Percentiles rank a stretch among this genome's conserved stretches.
Conservation (phyloP, 2,329 filamentous ascomycete species). For the Penicillium palitans region DNA sequence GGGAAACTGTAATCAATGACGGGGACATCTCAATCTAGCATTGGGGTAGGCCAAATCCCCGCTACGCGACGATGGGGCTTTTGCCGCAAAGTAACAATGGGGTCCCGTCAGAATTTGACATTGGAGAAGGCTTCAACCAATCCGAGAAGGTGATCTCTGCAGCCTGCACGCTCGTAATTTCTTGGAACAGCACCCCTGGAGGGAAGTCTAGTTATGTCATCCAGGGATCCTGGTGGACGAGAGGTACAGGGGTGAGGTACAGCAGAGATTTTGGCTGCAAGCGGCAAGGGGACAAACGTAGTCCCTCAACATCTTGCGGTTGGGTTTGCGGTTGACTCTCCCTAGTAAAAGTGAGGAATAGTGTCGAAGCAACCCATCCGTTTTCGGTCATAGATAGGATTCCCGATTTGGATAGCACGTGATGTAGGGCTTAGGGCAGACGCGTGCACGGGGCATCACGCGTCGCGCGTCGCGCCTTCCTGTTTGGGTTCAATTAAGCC, state of each 20-base stretch:
- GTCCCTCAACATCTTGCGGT: neutral
- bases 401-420: slow-evolving; percentile 7
- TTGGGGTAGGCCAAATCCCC: slow-evolving; percentile 1
- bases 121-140: neutral
- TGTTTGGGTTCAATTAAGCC: slow-evolving; percentile 22
- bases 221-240: slow-evolving; percentile 11
- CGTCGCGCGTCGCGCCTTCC: slow-evolving; percentile 26
- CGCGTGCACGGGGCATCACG: slow-evolving; percentile 16
- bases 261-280: slow-evolving; percentile 12
- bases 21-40: slow-evolving; percentile 5
- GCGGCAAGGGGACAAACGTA: slow-evolving; percentile 7
- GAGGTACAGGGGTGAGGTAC: slow-evolving; percentile 18
- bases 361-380: slow-evolving; percentile 9
- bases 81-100: neutral
- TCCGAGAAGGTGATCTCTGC: neutral
- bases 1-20: slow-evolving; percentile 15
- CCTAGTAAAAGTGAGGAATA: neutral
- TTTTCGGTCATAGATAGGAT: slow-evolving; percentile 9
- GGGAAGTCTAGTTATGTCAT: slow-evolving; percentile 22
- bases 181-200: neutral
- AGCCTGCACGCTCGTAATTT: neutral
- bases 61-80: neutral
- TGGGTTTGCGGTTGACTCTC: neutral
- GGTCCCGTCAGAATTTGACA: neutral
- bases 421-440: slow-evolving; percentile 29